Percentiles rank a stretch among this genome's conserved stretches.
Conservation (phyloP, 1,284 basidiomycete genomes). For the Moesziomyces sp. region DNA sequence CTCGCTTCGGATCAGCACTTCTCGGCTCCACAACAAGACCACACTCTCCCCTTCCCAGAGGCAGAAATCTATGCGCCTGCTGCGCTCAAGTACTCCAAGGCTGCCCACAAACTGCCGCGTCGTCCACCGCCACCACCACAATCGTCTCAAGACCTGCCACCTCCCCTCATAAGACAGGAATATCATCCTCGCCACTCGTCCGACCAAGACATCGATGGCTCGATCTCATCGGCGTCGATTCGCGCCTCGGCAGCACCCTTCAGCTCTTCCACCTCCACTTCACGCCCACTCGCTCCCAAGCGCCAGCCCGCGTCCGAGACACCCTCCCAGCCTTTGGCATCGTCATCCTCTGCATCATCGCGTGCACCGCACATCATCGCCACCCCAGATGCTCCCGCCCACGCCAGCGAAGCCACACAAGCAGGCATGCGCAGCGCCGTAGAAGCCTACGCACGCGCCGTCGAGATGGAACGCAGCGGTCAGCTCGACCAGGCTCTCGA, state of each 20-base stretch:
- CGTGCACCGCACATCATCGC: slow-evolving; percentile 25
- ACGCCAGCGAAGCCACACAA: slow-evolving; percentile 27
- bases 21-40: background rate
- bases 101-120: slow-evolving; percentile 21
- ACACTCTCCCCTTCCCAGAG: slow-evolving; percentile 29
- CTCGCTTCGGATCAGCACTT: background rate
- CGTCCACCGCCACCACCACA: background rate
- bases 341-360: slow-evolving; percentile 2
- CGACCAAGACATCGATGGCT: background rate
- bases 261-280: slow-evolving; percentile 11
- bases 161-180: slow-evolving; percentile 15
- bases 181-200: slow-evolving; percentile 13
- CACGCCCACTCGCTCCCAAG: slow-evolving; percentile 8
- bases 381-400: slow-evolving; percentile 24
- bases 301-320: background rate
- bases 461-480: slow-evolving; percentile 54
- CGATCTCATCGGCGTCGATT: background rate
- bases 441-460: slow-evolving; percentile 52
- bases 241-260: slow-evolving; percentile 21
- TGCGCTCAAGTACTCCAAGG: slow-evolving; percentile 49
- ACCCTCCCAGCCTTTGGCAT: slow-evolving; percentile 2
- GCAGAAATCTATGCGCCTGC: slow-evolving; percentile 47
- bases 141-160: slow-evolving; percentile 8
- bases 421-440: slow-evolving; percentile 46
- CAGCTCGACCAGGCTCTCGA: slow-evolving; percentile 50